A percentile compares a stretch with the other conserved stretches of the same genome.
Conservation (phyloP, 176 grass and related monocot genomes). For the Aegilops sharonensis region DNA sequence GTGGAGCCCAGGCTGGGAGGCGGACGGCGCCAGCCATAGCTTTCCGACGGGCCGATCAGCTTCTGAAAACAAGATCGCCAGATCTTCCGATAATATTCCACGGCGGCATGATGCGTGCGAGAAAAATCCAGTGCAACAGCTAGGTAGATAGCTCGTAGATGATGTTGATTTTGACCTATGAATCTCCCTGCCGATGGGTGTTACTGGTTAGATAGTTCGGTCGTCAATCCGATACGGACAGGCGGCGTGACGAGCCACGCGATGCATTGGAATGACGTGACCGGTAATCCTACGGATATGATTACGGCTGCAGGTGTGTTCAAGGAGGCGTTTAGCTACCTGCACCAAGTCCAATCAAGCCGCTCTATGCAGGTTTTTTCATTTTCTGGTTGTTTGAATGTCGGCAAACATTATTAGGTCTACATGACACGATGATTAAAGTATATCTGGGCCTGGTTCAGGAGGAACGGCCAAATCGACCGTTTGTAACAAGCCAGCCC, state of each 20-base stretch:
- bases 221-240: neutral
- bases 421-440: no score
- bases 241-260: neutral
- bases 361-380: no score
- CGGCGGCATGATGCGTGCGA: slow-evolving; percentile 15
- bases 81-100: slow-evolving; percentile 17
- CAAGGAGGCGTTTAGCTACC: no score
- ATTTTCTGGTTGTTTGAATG: no score
- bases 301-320: no score
- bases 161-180: neutral
- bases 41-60: neutral
- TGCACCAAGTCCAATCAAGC: no score
- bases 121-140: neutral
- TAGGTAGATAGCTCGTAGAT: neutral
- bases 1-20: neutral
- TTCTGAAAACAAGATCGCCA: neutral
- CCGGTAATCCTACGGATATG: neutral
- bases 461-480: no score
- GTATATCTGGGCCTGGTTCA: no score
- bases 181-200: neutral
- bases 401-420: no score
- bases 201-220: neutral
- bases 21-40: neutral
- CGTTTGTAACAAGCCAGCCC: no score
- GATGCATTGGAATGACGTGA: neutral